Base-by-base conservation (phyloP, 768 basidiomycete genomes). In the Naganishia randhawae region DNA sequence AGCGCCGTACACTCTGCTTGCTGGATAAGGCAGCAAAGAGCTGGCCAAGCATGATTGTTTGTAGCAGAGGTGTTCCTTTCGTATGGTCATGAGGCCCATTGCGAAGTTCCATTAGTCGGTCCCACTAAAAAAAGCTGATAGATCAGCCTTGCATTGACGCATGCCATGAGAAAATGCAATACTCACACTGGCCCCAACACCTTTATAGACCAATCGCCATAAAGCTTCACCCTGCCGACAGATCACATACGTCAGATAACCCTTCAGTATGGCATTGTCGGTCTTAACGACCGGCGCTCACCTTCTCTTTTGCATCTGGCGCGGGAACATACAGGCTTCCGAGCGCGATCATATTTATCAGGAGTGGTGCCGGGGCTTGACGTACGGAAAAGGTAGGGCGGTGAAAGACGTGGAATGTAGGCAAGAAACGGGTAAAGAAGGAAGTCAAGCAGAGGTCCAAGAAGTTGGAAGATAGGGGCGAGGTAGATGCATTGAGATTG, bases 161-260 rank as follows among this genome's bases (percentile, higher is more conserved):
- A n/a, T 11, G 45, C 45, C 11, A 17, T 5, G 54, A 13, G 53
- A 37, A 42, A 4, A 13, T 45, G 3, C 7, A 9, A 17, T 16
- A 63, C 68, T 54, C 52, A 69, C 68, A 37, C 63, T 65, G 3
- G 52, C 51, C 9, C 45, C 53, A 16, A 65, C 53, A 37, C 69
- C 64, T 22, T 69, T 65, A 45, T 69, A 69, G 3, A 69, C 69
- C 17, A 69, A 42, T 19, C 63, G 39, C 69, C 69, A 69, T 13
- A 69, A 29, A 14, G 63, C 63, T 35, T 69, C 69, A 3, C 69
- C 69, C 69, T 69, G 25, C 14, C 16, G 22, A 29, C 16, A 19
- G 37, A 17, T 9, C 19, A 35, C 10, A 13, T 0, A 13, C 16
- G 22, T 48, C 17, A 45, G 31, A 31, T 57, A 14, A 25, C 39